Percentiles rank a stretch among this genome's conserved stretches.
phyloP scores from a whole-genome alignment of 2,329 filamentous ascomycete genomes.

The Geosmithia flava region DNA sequence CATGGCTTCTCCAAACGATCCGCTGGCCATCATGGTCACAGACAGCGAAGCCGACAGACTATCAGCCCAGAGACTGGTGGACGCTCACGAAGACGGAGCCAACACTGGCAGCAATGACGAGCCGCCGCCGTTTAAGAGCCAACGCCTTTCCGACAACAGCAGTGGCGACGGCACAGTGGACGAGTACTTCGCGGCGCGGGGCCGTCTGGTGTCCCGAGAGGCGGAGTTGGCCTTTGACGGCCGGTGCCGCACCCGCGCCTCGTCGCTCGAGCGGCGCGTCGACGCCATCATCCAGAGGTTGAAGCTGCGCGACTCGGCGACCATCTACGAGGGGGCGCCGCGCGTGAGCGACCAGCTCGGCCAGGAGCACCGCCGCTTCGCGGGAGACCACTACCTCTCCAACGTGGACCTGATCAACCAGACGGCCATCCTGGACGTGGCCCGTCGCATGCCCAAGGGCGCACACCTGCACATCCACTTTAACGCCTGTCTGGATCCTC shows the following conservation, averaged over 20 bases:
- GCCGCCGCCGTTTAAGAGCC: background rate
- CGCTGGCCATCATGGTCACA: background rate
- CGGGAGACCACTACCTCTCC: constrained; percentile 45
- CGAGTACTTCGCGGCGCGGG: constrained; percentile 19
- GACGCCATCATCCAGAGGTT: constrained; percentile 26
- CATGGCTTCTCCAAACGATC: background rate
- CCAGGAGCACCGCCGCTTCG: constrained; percentile 30
- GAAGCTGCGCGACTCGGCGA: constrained; percentile 19
- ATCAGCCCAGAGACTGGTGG: constrained; percentile 11
- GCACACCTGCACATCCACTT: constrained; percentile 66
- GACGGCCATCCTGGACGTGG: constrained; percentile 45
- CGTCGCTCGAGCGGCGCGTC: constrained; percentile 20
- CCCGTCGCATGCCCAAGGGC: constrained; percentile 54
- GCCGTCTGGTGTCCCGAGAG: constrained; percentile 17
- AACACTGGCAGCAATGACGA: constrained; percentile 5
- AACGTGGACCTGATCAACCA: constrained; percentile 39
- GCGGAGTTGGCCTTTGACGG: constrained; percentile 26
- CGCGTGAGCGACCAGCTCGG: constrained; percentile 23
- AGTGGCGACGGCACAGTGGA: constrained; percentile 5
- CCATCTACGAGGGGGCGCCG: constrained; percentile 20
- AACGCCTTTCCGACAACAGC: background rate
- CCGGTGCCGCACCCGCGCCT: constrained; percentile 16
- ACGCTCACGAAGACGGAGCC: constrained; percentile 14
- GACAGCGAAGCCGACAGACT: constrained; percentile 5
- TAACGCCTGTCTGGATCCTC: constrained; percentile 57